Evolutionary conservation across 306 rosid species (phyloP), one percentile per base, ranked within the genome.

Genomic region (Aeschynomene evenia): DNA sequence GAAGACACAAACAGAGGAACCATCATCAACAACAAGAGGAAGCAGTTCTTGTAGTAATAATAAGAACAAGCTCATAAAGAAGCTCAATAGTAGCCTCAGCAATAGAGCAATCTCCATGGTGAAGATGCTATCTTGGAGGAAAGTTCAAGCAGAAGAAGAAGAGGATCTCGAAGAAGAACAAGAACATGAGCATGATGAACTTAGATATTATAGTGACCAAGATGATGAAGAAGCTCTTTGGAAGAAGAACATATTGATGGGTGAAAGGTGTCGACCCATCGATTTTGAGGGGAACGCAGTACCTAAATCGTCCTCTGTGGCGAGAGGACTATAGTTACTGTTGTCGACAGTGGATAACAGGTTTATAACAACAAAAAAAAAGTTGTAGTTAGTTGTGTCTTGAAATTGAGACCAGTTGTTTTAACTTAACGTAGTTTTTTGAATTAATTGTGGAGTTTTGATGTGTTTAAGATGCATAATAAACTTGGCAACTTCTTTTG

Each of bases 161-260:
- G 80, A 67, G 2, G 63, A n/a, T n/a, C n/a, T n/a, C n/a, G n/a
- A n/a, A n/a, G n/a, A n/a, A n/a, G n/a, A n/a, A n/a, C n/a, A n/a
- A n/a, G n/a, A n/a, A n/a, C n/a, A n/a, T n/a, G n/a, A n/a, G n/a
- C n/a, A n/a, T n/a, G n/a, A n/a, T n/a, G n/a, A n/a, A n/a, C n/a
- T n/a, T n/a, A n/a, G 34, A 1, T 65, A 13, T 22, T 22, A 22
- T 48, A 51, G 49, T 29, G 43, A 59, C 4, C 61, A 63, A 3
- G 70, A 84, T 0, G 86, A 83, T 0, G 86, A 83, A 12, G 88
- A 87, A 61, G 87, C 73, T 7, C 70, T 89, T 1, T 87, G 96
- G 96, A 89, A 76, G 85, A 89, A 89, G 81, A 79, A 82, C 40
- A 89, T 89, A 68, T 79, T 89, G 59, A 83, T 63, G 85, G 96